A percentile compares a stretch with the other conserved stretches of the same genome.
Conservation (phyloP, 768 basidiomycete species). For the Daedaleopsis sinensis region DNA sequence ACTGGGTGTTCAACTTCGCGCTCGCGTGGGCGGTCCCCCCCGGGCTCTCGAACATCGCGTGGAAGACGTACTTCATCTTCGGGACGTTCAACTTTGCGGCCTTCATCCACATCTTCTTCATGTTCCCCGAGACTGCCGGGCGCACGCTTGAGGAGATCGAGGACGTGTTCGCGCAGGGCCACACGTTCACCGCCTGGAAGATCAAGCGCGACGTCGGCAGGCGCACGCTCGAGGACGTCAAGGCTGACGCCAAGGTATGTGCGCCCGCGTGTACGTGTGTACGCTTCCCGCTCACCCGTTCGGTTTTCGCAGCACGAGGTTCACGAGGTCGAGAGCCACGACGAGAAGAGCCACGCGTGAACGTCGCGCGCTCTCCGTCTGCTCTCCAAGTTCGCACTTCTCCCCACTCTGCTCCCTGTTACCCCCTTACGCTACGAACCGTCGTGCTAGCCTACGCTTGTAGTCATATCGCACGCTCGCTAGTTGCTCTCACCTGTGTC, state of each 20-base stretch:
- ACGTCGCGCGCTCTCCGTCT: not conserved
- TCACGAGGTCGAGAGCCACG: conserved; percentile 16
- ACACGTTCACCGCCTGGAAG: conserved; percentile 73
- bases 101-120: conserved; percentile 73
- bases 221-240: conserved; percentile 59
- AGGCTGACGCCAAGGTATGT: conserved; percentile 11
- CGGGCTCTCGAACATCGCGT: conserved; percentile 64
- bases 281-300: not conserved
- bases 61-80: conserved; percentile 80
- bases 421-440: not conserved
- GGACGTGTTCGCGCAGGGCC: conserved; percentile 71
- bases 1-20: conserved; percentile 75
- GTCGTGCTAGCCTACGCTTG: not conserved
- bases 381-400: not conserved
- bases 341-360: conserved; percentile 10
- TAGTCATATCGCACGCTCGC: not conserved
- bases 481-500: not conserved
- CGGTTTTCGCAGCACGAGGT: conserved; percentile 4
- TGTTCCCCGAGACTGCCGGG: conserved; percentile 79
- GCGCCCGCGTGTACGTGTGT: not conserved
- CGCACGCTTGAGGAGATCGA: conserved; percentile 80
- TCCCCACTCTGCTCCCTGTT: too few species aligned
- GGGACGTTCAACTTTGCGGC: conserved; percentile 72
- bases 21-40: conserved; percentile 79
- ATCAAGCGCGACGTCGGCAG: conserved; percentile 62